Evolutionary conservation across 345 rosid species (phyloP).

Genomic region (Aurinia saxatilis): DNA sequence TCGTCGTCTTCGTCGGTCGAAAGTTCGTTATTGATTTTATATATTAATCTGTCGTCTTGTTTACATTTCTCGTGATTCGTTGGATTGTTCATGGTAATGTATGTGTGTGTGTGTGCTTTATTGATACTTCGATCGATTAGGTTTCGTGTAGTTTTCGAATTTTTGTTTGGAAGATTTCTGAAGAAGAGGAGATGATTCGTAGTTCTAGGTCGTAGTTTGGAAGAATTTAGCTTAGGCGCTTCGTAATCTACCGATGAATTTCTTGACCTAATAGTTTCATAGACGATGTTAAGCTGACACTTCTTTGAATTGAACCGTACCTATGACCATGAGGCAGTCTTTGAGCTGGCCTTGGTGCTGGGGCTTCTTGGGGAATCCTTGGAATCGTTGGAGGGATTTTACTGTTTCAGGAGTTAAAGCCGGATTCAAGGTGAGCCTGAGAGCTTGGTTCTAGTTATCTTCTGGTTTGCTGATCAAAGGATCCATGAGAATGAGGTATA

Average conservation of each 20-base stretch:
- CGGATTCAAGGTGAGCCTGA: conserved; percentile 7
- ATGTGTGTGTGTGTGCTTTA: conserved; percentile 1
- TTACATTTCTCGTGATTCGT: neutral
- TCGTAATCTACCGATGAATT: neutral
- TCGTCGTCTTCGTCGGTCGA: conserved; percentile 21
- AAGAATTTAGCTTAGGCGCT: neutral
- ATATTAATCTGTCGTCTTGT: neutral
- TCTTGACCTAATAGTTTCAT: neutral
- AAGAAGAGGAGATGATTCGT: no score
- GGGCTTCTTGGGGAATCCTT: neutral
- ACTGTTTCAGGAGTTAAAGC: conserved; percentile 4
- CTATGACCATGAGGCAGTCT: conserved; percentile 8
- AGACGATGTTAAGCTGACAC: neutral
- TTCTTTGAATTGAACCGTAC: conserved; percentile 2
- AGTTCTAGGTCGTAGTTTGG: neutral
- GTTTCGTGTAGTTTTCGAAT: no score
- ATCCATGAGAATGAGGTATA: neutral
- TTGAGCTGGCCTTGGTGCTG: neutral
- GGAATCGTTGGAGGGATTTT: no score
- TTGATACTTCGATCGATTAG: no score
- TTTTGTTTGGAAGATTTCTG: no score
- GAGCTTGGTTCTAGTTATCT: conserved; percentile 1
- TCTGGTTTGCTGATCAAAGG: neutral
- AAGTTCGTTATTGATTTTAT: conserved; percentile 47
- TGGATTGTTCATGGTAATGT: conserved; percentile 19